Evolutionary conservation across 768 basidiomycete species (phyloP).

Genomic region (Tulasnella sp.): DNA sequence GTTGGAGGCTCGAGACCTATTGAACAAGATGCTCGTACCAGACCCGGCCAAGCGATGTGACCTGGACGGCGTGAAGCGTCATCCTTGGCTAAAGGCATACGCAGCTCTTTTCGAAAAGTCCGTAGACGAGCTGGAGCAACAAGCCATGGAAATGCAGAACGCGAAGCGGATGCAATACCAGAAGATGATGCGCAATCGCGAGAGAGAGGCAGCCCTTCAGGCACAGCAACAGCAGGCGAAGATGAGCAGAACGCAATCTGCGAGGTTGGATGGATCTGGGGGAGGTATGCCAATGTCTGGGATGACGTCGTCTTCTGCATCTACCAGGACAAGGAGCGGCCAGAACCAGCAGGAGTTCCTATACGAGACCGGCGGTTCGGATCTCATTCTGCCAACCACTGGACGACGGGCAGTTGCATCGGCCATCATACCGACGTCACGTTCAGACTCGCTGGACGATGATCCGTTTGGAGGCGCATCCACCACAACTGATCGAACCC

Average conservation of each 20-base stretch:
- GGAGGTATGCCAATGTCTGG: neutral
- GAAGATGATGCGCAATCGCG: conserved; percentile 49
- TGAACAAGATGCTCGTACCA: conserved; percentile 88
- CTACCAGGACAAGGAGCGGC: conserved; percentile 8
- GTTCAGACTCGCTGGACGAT: conserved; percentile 35
- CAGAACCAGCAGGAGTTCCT: conserved; percentile 56
- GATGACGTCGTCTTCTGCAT: conserved; percentile 6
- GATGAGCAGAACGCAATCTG: conserved; percentile 35
- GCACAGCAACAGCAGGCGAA: conserved; percentile 14
- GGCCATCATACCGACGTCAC: conserved; percentile 35
- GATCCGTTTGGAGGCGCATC: conserved; percentile 52
- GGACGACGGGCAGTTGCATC: conserved; percentile 34
- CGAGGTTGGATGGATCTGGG: conserved; percentile 4
- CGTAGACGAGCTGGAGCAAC: conserved; percentile 67
- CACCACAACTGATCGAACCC: conserved; percentile 28
- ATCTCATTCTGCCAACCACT: conserved; percentile 28
- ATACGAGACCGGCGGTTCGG: conserved; percentile 43
- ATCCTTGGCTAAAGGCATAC: conserved; percentile 73
- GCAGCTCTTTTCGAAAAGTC: conserved; percentile 49
- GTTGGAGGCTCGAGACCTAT: conserved; percentile 65
- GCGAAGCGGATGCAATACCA: conserved; percentile 74
- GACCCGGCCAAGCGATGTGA: conserved; percentile 74
- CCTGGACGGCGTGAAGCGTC: conserved; percentile 68
- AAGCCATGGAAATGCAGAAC: conserved; percentile 76
- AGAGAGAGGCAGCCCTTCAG: conserved; percentile 17